Evolutionary conservation across 257 asterid genomes (phyloP), one percentile per base, ranked within the genome.

Genomic region (Scutellaria galericulata): DNA sequence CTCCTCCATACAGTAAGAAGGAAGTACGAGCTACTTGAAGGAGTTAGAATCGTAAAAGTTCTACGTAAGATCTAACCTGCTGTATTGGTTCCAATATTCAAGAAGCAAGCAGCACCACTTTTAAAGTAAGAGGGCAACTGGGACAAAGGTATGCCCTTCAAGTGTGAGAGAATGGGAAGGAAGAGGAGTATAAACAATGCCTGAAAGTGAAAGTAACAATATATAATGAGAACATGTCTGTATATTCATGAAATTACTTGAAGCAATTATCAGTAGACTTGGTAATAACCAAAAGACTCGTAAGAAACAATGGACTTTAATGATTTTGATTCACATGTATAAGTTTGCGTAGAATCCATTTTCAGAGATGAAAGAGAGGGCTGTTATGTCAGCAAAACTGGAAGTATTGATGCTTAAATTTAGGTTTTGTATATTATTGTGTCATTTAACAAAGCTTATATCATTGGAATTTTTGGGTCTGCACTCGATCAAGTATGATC

Each of bases 91-190:
- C 96, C 96, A 53, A 77, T 58, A 75, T 90, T 86, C 65, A 92
- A 69, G 80, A 90, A 88, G 81, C 98, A 92, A 59, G 84, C 94
- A 66, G 86, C 88, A 15, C 92, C 98, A 66, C 86, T 88, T 78
- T 67, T 83, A 42, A 92, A 77, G 82, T 82, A 90, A 7, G 88
- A 83, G 70, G 93, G 96, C 66, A 92, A 79, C 79, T 86, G 78
- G 18, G 86, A 85, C 44, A 92, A 74, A 68, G 87, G 81, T 70
- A 90, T 82, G 52, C 94, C 96, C 77, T 87, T 84, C 80, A 87
- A 81, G 92, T 77, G 90, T 54, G 94, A 78, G 75, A 92, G 77
- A 20, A 92, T 45, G 9, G 98, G 98, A 77, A 92, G 83, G 69
- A 83, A 86, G 42, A 86, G 87, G 58, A 92, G 84, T 39, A 90